Evolutionary conservation across 371 early-diverging fungal genomes (phyloP), one percentile per base, ranked within the genome.

Genomic region (Batkoa obscura): DNA sequence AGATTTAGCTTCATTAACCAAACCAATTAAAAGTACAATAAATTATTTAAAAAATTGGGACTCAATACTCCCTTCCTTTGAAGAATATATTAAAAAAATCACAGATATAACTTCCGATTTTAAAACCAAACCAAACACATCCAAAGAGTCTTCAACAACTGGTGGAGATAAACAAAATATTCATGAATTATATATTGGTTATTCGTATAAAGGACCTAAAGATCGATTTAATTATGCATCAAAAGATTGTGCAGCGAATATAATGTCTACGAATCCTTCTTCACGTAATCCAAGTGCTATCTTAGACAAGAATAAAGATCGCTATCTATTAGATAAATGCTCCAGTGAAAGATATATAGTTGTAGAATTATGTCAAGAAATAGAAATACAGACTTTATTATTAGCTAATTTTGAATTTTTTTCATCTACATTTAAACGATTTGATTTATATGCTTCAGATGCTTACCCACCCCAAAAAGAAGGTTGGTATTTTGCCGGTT

Each of bases 331-430:
- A 31, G 93, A 89, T 70, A 72, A 77, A 60, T 98, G 98, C 67
- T 61, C 73, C 0, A 79, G 79, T 6, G 64, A 74, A 33, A 88
- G 88, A 60, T 90, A 78, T 68, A 81, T 95, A 1, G 79, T 88
- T 8, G 77, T 95, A 32, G 93, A 94, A 66, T 71, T 98, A 1
- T 98, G 98, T 64, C 83, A 94, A 58, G 88, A 85, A 32, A 90
- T 95, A 55, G 69, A 88, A 9, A 81, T 98, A 4, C 90, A 94
- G 66, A 80, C 88, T 0, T 64, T 98, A 41, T 77, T 84, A 8
- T 63, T 98, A 62, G 93, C 88, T 50, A 95, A 95, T 66, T 90
- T 85, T 56, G 98, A 98, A 66, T 94, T 90, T 63, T 98, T 95
- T 62, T 87, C 90, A 0, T 89, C 90, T 38, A 92, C 86, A 0